phyloP scores from a whole-genome alignment of 441 rosid genomes.

The Geranium incanum region DNA sequence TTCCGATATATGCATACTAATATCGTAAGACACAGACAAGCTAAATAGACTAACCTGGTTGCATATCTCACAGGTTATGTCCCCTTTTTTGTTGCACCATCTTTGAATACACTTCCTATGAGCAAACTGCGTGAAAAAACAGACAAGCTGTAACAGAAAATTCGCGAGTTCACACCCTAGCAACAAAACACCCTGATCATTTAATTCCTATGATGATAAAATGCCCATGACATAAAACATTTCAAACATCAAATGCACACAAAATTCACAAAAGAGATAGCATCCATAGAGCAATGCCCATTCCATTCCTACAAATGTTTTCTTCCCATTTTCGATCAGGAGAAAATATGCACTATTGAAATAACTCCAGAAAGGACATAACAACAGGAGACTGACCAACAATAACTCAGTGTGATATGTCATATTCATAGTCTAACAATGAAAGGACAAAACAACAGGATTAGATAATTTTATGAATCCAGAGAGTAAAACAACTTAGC shows the following conservation, averaged over 20 bases:
- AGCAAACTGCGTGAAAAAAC: conserved; percentile 41
- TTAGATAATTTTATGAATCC: not conserved
- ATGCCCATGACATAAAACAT: not conserved
- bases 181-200: not conserved
- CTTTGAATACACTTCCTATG: conserved; percentile 61
- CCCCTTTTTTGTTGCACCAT: conserved; percentile 67
- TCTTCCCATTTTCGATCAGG: not conserved
- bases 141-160: conserved; percentile 17
- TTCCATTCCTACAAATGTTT: not conserved
- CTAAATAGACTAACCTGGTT: conserved; percentile 32
- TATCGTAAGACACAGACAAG: not conserved
- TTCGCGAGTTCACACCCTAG: not conserved
- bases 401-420: too few species aligned
- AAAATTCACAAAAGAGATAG: not conserved
- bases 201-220: not conserved
- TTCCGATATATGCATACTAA: not conserved
- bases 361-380: not conserved
- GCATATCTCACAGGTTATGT: conserved; percentile 61
- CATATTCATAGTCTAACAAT: not conserved
- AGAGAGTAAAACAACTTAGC: not conserved
- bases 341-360: not conserved
- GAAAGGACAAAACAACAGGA: not conserved
- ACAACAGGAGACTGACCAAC: too few species aligned
- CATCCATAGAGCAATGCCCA: too few species aligned
- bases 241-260: not conserved